Percentiles rank a stretch among this genome's conserved stretches.
phyloP scores from a whole-genome alignment of 768 basidiomycete species.

The Tulasnella sp. region DNA sequence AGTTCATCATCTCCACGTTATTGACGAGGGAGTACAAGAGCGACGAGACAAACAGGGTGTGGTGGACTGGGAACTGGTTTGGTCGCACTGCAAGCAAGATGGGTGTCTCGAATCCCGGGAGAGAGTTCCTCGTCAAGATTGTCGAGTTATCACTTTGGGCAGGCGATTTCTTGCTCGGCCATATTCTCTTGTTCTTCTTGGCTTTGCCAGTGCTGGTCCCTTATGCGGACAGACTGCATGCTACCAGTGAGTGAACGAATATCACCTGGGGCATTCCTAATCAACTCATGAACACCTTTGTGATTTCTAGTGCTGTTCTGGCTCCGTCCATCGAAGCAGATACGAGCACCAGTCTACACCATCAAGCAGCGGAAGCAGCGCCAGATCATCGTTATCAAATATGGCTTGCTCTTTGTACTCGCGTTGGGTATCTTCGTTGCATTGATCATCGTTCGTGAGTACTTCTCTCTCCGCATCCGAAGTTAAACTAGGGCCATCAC shows the following conservation, averaged over 20 bases:
- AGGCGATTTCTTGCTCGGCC: conserved; percentile 81
- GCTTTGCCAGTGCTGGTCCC: conserved; percentile 82
- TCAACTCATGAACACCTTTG: conserved; percentile 19
- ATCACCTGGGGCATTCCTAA: background rate
- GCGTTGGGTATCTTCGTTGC: conserved; percentile 60
- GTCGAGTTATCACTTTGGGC: conserved; percentile 93
- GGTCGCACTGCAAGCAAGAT: conserved; percentile 81
- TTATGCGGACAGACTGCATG: conserved; percentile 84
- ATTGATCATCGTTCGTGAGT: conserved; percentile 72
- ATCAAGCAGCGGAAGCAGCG: conserved; percentile 83
- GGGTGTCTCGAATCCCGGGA: conserved; percentile 92
- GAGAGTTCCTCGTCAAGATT: conserved; percentile 95
- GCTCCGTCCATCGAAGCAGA: conserved; percentile 88
- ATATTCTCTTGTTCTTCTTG: conserved; percentile 81
- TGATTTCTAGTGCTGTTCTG: conserved; percentile 27
- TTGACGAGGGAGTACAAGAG: conserved; percentile 97
- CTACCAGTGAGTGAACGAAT: conserved; percentile 55
- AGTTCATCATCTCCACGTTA: conserved; percentile 88
- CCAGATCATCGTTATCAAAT: conserved; percentile 81
- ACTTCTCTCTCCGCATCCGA: background rate
- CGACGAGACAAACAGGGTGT: conserved; percentile 95
- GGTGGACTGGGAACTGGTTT: conserved; percentile 99
- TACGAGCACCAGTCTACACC: conserved; percentile 81
- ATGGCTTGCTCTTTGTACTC: conserved; percentile 63
- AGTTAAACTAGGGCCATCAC: too few species aligned